phyloP scores from a whole-genome alignment of 805 yeast species.

The Kodamaea nitidulidarum region DNA sequence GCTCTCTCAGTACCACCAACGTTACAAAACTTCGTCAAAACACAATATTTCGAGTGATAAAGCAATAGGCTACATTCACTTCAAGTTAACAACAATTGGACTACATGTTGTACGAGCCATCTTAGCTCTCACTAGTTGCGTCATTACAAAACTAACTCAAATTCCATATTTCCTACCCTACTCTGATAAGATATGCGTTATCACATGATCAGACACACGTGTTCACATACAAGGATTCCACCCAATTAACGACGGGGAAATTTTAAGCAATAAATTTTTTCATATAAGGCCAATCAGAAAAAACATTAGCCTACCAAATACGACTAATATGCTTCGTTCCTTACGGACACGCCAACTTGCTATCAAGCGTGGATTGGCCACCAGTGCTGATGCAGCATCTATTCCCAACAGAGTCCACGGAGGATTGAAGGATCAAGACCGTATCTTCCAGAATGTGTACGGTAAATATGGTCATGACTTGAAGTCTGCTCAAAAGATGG shows the following conservation, averaged over 20 bases:
- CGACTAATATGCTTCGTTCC: constrained; percentile 31
- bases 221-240: neutral
- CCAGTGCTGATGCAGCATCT: constrained; percentile 45
- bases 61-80: too few species aligned
- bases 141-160: too few species aligned
- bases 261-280: constrained; percentile 14
- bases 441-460: constrained; percentile 83
- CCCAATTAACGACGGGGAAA: constrained; percentile 16
- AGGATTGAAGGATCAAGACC: constrained; percentile 75
- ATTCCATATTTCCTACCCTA: too few species aligned
- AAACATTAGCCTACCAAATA: constrained; percentile 3
- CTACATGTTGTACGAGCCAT: too few species aligned
- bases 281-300: constrained; percentile 8
- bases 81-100: too few species aligned
- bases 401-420: constrained; percentile 59
- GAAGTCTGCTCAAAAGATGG: constrained; percentile 70
- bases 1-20: too few species aligned
- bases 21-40: too few species aligned
- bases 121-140: too few species aligned
- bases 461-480: constrained; percentile 72
- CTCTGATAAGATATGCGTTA: too few species aligned
- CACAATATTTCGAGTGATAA: too few species aligned
- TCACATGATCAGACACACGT: neutral
- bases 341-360: constrained; percentile 23
- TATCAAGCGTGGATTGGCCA: constrained; percentile 37